phyloP scores from a whole-genome alignment of 805 yeast genomes.

The Lipomyces mesembrius region DNA sequence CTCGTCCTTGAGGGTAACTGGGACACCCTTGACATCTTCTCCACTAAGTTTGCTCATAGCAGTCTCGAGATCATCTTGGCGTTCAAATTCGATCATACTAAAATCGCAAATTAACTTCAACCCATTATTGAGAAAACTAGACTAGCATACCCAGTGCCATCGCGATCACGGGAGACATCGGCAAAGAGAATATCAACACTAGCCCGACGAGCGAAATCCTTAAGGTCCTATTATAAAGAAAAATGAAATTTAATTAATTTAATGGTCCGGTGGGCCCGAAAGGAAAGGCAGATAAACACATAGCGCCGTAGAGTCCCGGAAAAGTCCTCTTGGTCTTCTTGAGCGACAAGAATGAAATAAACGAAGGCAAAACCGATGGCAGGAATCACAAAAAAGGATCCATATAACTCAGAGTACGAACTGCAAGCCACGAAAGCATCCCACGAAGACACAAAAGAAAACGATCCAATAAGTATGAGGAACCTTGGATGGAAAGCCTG shows the following conservation, averaged over 20 bases:
- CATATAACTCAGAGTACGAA: background rate
- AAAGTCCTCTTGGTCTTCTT: slow-evolving; percentile 15
- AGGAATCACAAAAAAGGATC: background rate
- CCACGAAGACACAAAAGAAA: background rate
- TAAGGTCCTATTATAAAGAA: slow-evolving; percentile 61
- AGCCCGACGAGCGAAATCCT: slow-evolving; percentile 67
- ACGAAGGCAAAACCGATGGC: background rate
- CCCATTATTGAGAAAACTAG: background rate
- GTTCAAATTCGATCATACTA: slow-evolving; percentile 42
- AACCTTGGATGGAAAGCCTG: background rate
- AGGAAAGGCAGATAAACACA: slow-evolving; percentile 25
- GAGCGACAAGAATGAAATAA: slow-evolving; percentile 3
- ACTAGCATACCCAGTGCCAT: slow-evolving; percentile 44
- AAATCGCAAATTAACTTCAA: slow-evolving; percentile 1
- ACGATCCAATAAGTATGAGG: background rate
- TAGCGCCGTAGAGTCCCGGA: background rate
- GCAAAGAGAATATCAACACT: slow-evolving; percentile 49
- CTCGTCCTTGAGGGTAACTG: slow-evolving; percentile 75
- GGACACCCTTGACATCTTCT: slow-evolving; percentile 70
- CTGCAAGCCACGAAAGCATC: background rate
- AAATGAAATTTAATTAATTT: slow-evolving; percentile 29
- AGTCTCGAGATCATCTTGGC: slow-evolving; percentile 71
- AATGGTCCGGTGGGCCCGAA: slow-evolving; percentile 39
- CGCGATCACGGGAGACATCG: slow-evolving; percentile 46
- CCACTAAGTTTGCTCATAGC: slow-evolving; percentile 74